Conservation (phyloP, 1,284 basidiomycete genomes). For the Megacollybia platyphylla region DNA sequence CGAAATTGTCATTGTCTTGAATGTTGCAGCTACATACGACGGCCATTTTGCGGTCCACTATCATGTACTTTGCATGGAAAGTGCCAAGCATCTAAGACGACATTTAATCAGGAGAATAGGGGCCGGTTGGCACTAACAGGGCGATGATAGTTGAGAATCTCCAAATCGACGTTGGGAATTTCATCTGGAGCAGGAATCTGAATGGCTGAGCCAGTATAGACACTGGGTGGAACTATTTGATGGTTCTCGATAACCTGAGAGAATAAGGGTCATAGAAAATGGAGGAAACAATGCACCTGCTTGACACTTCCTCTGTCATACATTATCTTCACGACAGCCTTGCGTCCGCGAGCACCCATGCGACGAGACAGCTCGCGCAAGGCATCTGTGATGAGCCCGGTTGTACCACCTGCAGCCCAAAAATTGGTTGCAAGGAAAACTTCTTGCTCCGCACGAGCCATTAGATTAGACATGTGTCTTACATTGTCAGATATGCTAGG, state of each 20-base stretch:
- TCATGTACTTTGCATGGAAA: conserved; percentile 70
- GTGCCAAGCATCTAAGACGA: conserved; percentile 18
- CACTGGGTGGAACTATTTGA: conserved; percentile 32
- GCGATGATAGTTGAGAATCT: conserved; percentile 41
- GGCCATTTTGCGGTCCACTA: conserved; percentile 64
- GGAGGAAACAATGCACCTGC: conserved; percentile 20
- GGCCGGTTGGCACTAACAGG: conserved; percentile 34
- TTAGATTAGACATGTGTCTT: conserved; percentile 41
- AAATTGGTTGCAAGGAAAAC: conserved; percentile 52
- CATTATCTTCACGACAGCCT: conserved; percentile 49
- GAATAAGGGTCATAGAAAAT: background rate
- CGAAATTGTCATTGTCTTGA: conserved; percentile 56
- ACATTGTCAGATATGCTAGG: conserved; percentile 51
- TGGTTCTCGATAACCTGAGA: conserved; percentile 30
- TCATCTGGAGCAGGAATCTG: conserved; percentile 44
- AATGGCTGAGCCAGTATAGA: conserved; percentile 33
- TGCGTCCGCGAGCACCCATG: conserved; percentile 27
- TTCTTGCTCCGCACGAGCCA: conserved; percentile 45
- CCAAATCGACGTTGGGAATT: conserved; percentile 48
- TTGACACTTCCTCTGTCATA: conserved; percentile 57
- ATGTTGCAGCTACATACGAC: conserved; percentile 70
- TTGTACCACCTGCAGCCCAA: conserved; percentile 19
- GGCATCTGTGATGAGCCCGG: conserved; percentile 37
- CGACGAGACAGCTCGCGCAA: conserved; percentile 42
- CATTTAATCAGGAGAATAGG: background rate